Conservation (phyloP, 2,329 filamentous ascomycete genomes). For the Shiraia sp. region DNA sequence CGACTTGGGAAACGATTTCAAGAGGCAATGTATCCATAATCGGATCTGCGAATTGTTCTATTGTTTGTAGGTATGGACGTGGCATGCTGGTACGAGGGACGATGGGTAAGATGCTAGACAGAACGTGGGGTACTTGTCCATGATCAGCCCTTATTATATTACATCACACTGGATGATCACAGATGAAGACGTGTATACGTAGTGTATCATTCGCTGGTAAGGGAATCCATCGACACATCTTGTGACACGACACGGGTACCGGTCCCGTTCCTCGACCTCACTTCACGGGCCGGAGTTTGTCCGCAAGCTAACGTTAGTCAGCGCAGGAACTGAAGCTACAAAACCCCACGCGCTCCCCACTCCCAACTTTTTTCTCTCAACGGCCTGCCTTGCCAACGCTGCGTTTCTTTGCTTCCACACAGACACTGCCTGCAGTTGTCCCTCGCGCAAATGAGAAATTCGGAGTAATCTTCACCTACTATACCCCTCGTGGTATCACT, state of each 20-base stretch:
- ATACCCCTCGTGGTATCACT: conserved; percentile 56
- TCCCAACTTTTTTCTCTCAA: conserved; percentile 57
- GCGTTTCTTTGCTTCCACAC: conserved; percentile 94
- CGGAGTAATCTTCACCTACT: conserved; percentile 88
- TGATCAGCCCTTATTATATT: too few species aligned
- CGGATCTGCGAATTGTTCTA: neutral
- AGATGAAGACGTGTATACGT: too few species aligned
- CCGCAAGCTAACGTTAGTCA: too few species aligned
- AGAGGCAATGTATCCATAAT: conserved; percentile 3
- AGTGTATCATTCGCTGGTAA: too few species aligned
- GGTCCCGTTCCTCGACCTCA: neutral
- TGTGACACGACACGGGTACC: too few species aligned
- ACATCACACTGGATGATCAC: too few species aligned
- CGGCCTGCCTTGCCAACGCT: conserved; percentile 87
- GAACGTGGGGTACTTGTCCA: too few species aligned
- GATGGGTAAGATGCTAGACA: too few species aligned
- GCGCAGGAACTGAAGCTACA: conserved; percentile 32
- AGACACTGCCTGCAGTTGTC: conserved; percentile 47
- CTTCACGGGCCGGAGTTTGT: conserved; percentile 7
- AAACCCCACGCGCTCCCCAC: conserved; percentile 30
- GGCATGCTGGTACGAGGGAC: too few species aligned
- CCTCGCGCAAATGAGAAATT: conserved; percentile 90
- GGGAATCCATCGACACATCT: too few species aligned
- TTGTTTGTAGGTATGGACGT: neutral
- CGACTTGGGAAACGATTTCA: neutral